Conservation (phyloP, 495 filamentous ascomycete genomes). For the Friedmanniomyces simplex region DNA sequence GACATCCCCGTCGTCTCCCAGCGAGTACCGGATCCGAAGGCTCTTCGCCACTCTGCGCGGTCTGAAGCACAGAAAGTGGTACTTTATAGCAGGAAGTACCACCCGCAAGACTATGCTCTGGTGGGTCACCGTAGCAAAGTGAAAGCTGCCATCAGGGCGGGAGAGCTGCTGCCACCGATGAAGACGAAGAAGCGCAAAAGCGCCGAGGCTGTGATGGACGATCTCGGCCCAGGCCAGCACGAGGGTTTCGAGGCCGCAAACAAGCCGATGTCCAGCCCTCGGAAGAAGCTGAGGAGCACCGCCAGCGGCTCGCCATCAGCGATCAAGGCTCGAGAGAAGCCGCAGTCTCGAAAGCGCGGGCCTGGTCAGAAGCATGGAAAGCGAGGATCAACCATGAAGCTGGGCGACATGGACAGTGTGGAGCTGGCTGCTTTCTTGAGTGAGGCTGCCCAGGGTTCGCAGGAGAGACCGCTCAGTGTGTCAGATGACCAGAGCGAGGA, state of each 20-base stretch:
- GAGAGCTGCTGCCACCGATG: background rate
- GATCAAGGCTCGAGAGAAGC: background rate
- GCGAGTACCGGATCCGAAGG: constrained; percentile 4
- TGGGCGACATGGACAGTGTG: background rate
- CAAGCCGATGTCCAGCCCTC: background rate
- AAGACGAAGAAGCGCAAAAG: background rate
- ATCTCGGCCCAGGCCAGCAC: background rate
- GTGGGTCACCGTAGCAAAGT: background rate
- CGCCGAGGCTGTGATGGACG: background rate
- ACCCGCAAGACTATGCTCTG: constrained; percentile 10
- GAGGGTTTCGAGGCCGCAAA: background rate
- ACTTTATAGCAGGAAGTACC: constrained; percentile 4
- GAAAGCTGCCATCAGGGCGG: background rate
- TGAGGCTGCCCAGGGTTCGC: background rate
- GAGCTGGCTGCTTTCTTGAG: background rate
- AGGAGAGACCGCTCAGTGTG: background rate
- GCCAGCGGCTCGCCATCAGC: background rate
- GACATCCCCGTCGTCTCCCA: background rate
- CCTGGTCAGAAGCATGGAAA: background rate
- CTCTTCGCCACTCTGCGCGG: constrained; percentile 4
- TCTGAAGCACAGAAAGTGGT: constrained; percentile 3
- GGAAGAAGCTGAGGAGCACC: background rate
- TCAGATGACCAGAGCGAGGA: background rate
- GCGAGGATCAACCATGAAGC: background rate
- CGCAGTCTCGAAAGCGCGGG: background rate